These are phyloP conservation scores for Metschnikowia lunata DNA, from an alignment of 805 yeast genomes.

Conservation along the genomic window DNA sequence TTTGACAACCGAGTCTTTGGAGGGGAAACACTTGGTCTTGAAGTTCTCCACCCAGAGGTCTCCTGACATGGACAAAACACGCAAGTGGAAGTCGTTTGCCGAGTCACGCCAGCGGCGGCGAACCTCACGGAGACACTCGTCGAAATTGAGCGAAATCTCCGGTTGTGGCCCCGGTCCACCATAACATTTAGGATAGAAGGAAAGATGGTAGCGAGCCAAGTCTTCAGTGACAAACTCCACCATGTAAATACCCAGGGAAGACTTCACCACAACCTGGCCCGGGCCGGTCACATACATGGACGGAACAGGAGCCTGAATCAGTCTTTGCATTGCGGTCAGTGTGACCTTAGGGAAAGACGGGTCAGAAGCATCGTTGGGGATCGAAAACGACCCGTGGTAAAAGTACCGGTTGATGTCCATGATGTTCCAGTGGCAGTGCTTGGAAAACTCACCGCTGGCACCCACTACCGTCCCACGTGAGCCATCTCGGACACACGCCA, in stretches of 20 bases:
- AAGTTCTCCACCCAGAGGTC: conserved; percentile 56
- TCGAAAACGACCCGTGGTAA: conserved; percentile 72
- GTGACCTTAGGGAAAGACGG: conserved; percentile 31
- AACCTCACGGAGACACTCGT: conserved; percentile 30
- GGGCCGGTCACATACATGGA: conserved; percentile 19
- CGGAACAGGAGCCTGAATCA: conserved; percentile 16
- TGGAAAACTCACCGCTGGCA: conserved; percentile 40
- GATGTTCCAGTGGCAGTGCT: conserved; percentile 85
- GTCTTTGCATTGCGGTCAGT: conserved; percentile 24
- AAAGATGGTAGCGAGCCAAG: conserved; percentile 53
- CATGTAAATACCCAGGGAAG: conserved; percentile 66
- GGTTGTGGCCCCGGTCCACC: conserved; percentile 61
- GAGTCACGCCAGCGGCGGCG: conserved; percentile 24
- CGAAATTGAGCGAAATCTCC: conserved; percentile 46
- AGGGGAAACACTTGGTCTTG: conserved; percentile 19
- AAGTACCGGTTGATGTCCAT: conserved; percentile 73
- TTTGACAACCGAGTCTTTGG: conserved; percentile 19
- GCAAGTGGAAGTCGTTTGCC: conserved; percentile 41
- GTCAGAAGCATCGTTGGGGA: conserved; percentile 60
- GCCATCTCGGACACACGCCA: conserved; percentile 48
- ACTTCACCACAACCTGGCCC: conserved; percentile 36
- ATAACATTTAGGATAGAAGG: conserved; percentile 51
- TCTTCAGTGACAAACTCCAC: conserved; percentile 64
- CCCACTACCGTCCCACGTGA: conserved; percentile 39
- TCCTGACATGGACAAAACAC: conserved; percentile 57